phyloP scores from a whole-genome alignment of 2,329 filamentous ascomycete genomes.

The Onygenales sp. region DNA sequence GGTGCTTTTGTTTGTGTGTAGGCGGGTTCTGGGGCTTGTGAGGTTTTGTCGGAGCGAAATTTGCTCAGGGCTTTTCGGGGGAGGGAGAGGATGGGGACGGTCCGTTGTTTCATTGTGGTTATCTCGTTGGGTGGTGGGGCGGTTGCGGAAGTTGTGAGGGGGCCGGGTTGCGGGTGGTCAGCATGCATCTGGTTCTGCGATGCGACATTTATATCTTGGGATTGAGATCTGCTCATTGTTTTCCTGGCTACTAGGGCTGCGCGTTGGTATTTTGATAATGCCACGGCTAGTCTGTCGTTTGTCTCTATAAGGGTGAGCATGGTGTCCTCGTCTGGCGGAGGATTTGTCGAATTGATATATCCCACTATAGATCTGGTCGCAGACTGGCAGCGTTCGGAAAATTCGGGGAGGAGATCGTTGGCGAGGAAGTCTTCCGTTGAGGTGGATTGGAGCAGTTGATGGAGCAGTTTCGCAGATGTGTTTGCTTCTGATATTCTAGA shows the following conservation, averaged over 20 bases:
- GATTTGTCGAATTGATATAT: constrained; percentile 74
- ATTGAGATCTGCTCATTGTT: constrained; percentile 6
- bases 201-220: background rate
- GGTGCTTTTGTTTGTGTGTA: background rate
- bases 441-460: constrained; percentile 83
- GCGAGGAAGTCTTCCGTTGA: constrained; percentile 62
- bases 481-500: constrained; percentile 80
- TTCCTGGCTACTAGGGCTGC: constrained; percentile 56
- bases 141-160: background rate
- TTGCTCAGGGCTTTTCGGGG: constrained; percentile 7
- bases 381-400: constrained; percentile 72
- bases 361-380: constrained; percentile 73
- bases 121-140: background rate
- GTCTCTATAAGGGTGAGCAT: constrained; percentile 90
- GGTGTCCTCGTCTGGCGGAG: constrained; percentile 81
- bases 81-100: constrained; percentile 8
- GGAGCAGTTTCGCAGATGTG: constrained; percentile 83
- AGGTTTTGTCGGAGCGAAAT: background rate
- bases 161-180: background rate
- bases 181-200: background rate
- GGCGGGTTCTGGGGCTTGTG: background rate
- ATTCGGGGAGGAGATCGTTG: constrained; percentile 89
- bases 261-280: constrained; percentile 75
- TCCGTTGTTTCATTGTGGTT: background rate
- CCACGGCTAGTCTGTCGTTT: constrained; percentile 78